Percentiles rank a stretch among this genome's conserved stretches.
These are phyloP conservation scores for Lenwebbia sp. DNA, from an alignment of 345 rosid species.

Conservation along the genomic window DNA sequence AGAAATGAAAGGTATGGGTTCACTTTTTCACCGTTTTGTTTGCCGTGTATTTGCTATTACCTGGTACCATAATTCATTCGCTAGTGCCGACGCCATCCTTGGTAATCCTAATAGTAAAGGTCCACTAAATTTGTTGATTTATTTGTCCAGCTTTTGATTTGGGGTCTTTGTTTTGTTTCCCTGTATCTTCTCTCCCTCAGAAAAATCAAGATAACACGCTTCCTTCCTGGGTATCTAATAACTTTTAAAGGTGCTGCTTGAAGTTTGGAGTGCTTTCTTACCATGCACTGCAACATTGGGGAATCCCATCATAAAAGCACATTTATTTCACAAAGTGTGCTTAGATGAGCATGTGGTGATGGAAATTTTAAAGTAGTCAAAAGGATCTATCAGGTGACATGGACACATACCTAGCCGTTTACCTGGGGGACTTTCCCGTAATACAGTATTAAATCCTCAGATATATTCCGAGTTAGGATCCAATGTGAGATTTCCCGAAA, in stretches of 20 bases:
- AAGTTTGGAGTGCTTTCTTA: background rate
- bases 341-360: background rate
- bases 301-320: background rate
- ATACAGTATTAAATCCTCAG: background rate
- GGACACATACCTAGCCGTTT: background rate
- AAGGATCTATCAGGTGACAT: background rate
- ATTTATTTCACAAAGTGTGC: background rate
- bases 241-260: background rate
- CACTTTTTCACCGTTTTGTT: background rate
- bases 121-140: background rate
- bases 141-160: background rate
- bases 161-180: background rate
- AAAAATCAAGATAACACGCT: background rate
- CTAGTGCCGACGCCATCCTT: background rate
- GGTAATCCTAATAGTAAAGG: background rate
- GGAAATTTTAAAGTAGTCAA: background rate
- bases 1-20: constrained; percentile 58
- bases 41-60: background rate
- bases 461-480: background rate
- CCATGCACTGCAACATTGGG: background rate
- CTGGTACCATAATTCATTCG: background rate
- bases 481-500: background rate
- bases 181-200: background rate
- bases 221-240: background rate
- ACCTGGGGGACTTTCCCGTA: background rate